phyloP scores from a whole-genome alignment of 2,329 filamentous ascomycete species.

The Thyridium curvatum region DNA sequence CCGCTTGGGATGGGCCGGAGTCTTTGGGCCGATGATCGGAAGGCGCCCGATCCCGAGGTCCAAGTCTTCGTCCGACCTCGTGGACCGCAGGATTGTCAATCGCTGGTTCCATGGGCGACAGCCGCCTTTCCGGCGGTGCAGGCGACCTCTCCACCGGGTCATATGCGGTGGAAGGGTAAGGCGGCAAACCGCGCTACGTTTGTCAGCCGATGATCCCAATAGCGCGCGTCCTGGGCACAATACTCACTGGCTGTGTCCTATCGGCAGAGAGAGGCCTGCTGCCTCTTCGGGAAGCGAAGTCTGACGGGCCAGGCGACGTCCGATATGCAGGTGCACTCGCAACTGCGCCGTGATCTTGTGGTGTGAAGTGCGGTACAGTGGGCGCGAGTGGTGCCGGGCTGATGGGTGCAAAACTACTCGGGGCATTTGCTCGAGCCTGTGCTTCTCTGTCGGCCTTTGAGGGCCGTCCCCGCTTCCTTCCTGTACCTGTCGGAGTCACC shows the following conservation, averaged over 20 bases:
- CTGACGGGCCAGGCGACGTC: not conserved
- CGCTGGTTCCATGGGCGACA: not conserved
- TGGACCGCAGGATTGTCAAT: not conserved
- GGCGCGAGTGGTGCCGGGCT: slow-evolving; percentile 14
- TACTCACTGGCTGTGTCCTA: no score
- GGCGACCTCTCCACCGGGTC: not conserved
- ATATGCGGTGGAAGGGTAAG: not conserved
- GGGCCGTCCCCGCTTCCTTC: slow-evolving; percentile 24
- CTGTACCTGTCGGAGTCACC: slow-evolving; percentile 6
- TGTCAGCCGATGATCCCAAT: no score
- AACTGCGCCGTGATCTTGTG: no score
- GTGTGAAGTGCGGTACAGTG: no score
- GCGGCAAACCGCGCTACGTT: no score
- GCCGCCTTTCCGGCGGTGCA: not conserved
- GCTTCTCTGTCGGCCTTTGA: slow-evolving; percentile 23
- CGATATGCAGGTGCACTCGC: not conserved
- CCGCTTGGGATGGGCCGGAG: not conserved
- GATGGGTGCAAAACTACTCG: slow-evolving; percentile 11
- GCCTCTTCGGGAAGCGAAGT: no score
- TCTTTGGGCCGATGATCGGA: no score
- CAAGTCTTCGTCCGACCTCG: not conserved
- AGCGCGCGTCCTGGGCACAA: no score
- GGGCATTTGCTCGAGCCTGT: slow-evolving; percentile 14
- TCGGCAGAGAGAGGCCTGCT: no score
- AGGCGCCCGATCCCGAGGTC: not conserved